Percentiles rank a stretch among this genome's conserved stretches.
Conservation (phyloP, 2,329 filamentous ascomycete genomes). For the Pleomassaria siparia region DNA sequence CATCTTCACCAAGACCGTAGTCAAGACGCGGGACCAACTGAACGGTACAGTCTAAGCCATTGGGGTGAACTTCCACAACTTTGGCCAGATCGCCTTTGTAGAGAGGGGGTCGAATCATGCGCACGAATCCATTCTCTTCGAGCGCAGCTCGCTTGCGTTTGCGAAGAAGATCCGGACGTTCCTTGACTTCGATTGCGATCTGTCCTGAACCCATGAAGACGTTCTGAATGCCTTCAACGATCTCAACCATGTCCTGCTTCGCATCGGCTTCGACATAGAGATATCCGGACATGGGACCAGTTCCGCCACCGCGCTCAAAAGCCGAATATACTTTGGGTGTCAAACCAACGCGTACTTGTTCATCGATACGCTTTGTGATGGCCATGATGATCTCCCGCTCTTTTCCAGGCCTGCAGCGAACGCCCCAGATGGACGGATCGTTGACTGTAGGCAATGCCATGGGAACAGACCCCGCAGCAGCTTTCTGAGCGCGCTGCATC, state of each 20-base stretch:
- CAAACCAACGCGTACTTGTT: conserved; percentile 74
- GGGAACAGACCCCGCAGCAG: conserved; percentile 33
- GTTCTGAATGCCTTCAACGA: conserved; percentile 81
- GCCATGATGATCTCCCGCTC: conserved; percentile 87
- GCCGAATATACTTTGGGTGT: conserved; percentile 83
- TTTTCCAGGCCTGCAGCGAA: conserved; percentile 92
- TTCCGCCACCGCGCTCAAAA: conserved; percentile 81
- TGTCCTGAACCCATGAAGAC: conserved; percentile 88
- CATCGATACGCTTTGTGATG: conserved; percentile 86
- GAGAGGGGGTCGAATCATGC: conserved; percentile 75
- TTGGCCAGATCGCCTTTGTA: conserved; percentile 90
- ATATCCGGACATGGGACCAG: conserved; percentile 93
- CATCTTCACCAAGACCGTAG: conserved; percentile 85
- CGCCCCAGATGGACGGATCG: conserved; percentile 93
- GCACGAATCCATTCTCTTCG: conserved; percentile 87
- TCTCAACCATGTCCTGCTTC: conserved; percentile 80
- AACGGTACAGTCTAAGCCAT: conserved; percentile 84
- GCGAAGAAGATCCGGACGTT: conserved; percentile 94
- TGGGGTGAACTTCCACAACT: conserved; percentile 88
- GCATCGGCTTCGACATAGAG: conserved; percentile 92
- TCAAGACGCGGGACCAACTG: conserved; percentile 88
- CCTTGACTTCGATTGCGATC: conserved; percentile 88
- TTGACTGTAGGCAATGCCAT: conserved; percentile 89
- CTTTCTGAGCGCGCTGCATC: conserved; percentile 33
- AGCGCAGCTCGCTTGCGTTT: conserved; percentile 80